Conservation (phyloP, 306 rosid genomes). For the Senna tora region DNA sequence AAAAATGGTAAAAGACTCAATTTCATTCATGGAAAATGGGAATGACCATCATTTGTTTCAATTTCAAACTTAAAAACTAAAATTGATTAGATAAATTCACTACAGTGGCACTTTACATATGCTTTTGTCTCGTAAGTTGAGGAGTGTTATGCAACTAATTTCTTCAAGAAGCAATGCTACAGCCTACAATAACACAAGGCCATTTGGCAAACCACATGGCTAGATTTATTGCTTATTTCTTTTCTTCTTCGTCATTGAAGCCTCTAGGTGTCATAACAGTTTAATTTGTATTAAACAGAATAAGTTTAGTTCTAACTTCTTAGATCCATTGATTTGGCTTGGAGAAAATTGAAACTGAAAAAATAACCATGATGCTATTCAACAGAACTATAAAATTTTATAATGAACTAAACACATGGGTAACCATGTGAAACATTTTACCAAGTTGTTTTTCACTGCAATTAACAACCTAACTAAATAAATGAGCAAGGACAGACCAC, state of each 20-base stretch:
- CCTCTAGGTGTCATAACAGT: not conserved
- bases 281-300: not conserved
- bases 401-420: not conserved
- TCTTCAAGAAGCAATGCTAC: not conserved
- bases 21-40: not conserved
- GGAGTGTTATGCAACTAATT: not conserved
- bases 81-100: not conserved
- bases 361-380: not conserved
- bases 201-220: not conserved
- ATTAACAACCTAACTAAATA: too few species aligned
- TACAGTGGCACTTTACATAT: not conserved
- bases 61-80: not conserved
- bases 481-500: too few species aligned
- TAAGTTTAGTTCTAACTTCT: too few species aligned
- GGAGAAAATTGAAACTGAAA: not conserved
- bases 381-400: not conserved
- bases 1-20: not conserved
- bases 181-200: not conserved
- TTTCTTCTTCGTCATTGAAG: not conserved
- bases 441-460: not conserved
- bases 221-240: not conserved
- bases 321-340: not conserved
- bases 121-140: not conserved
- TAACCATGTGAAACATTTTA: not conserved
- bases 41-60: not conserved